phyloP scores from a whole-genome alignment of 1,139 yeast species.

The Suhomyces yuchorum region DNA sequence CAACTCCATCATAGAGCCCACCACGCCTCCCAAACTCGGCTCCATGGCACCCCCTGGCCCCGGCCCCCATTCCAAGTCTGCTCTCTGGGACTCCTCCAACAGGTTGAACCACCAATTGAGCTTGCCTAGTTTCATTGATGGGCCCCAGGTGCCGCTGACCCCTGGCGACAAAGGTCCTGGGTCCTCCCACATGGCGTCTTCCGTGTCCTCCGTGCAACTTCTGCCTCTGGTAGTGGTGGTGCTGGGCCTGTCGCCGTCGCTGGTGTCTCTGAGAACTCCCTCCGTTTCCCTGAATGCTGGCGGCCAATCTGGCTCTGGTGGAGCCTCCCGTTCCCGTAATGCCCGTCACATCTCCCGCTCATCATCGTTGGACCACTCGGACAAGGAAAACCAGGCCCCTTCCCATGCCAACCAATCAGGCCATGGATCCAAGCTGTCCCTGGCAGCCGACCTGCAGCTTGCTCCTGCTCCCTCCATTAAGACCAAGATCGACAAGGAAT shows the following conservation, averaged over 20 bases:
- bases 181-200: neutral
- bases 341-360: conserved; percentile 6
- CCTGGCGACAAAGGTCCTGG: neutral
- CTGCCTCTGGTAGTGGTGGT: conserved; percentile 6
- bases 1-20: conserved; percentile 41
- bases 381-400: conserved; percentile 12
- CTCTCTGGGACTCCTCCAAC: conserved; percentile 33
- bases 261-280: neutral
- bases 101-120: conserved; percentile 31
- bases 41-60: conserved; percentile 1
- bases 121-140: conserved; percentile 34
- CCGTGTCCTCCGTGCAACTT: conserved; percentile 2
- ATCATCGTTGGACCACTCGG: conserved; percentile 9
- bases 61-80: conserved; percentile 19
- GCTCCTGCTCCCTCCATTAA: neutral
- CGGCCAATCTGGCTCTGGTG: neutral
- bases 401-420: neutral
- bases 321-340: neutral
- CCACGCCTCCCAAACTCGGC: conserved; percentile 37
- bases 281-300: neutral
- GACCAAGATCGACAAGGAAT: conserved; percentile 45
- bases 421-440: neutral
- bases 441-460: neutral
- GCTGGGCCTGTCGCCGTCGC: neutral
- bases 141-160: conserved; percentile 4